Percentiles rank a stretch among this genome's conserved stretches.
phyloP scores from a whole-genome alignment of 257 asterid species.

The Forsythia suspensa region DNA sequence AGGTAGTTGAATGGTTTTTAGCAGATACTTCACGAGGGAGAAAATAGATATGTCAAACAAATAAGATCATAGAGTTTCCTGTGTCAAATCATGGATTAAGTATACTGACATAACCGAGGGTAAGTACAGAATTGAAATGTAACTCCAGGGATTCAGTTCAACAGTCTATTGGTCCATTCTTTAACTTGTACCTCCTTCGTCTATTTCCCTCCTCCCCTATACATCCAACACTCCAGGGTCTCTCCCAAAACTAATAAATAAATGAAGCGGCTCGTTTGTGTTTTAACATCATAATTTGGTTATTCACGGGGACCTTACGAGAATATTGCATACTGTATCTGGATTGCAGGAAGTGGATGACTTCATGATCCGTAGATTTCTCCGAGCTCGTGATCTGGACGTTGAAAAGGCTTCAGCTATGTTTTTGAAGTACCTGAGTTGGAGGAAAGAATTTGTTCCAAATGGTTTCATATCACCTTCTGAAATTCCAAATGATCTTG shows the following conservation, averaged over 20 bases:
- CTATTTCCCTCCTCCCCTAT: background rate
- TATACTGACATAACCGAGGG: background rate
- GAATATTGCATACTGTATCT: background rate
- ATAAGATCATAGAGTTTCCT: background rate
- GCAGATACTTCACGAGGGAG: background rate
- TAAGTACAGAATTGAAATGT: background rate
- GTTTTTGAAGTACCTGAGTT: conserved; percentile 67
- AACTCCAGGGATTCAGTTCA: background rate
- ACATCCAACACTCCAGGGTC: background rate
- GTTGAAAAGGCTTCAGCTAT: conserved; percentile 78
- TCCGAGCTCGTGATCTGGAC: conserved; percentile 90
- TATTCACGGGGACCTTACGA: background rate
- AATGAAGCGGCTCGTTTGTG: background rate
- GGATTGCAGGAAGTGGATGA: conserved; percentile 70
- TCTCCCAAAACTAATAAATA: background rate
- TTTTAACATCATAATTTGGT: background rate
- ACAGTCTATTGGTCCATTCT: background rate
- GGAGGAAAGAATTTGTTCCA: conserved; percentile 78
- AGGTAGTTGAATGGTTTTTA: background rate
- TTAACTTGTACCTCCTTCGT: too few relatives aligned
- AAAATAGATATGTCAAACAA: background rate
- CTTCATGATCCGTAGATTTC: conserved; percentile 74
- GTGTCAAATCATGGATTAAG: background rate
- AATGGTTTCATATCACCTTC: conserved; percentile 52
- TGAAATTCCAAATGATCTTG: conserved; percentile 60